Evolutionary conservation across 2,329 filamentous ascomycete genomes (phyloP).

Genomic region (Colletotrichum noveboracense): DNA sequence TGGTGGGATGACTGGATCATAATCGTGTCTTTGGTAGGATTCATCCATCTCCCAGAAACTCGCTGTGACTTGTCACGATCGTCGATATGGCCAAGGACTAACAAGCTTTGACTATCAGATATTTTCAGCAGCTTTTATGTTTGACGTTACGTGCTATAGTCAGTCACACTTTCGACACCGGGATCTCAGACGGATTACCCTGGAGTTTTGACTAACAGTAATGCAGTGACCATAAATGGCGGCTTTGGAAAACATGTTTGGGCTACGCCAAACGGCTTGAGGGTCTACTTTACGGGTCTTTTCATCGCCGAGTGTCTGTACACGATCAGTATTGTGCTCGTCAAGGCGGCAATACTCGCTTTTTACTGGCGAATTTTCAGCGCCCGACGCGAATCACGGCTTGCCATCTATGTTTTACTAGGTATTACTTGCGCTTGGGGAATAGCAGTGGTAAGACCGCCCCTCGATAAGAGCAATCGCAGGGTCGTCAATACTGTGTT

Average conservation of each 20-base stretch:
- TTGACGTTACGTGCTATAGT: constrained; percentile 23
- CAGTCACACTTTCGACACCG: background rate
- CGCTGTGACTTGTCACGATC: background rate
- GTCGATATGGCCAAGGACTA: background rate
- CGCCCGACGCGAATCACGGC: constrained; percentile 22
- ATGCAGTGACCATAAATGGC: constrained; percentile 24
- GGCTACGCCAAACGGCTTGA: constrained; percentile 25
- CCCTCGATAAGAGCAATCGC: background rate
- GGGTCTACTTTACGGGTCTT: constrained; percentile 13
- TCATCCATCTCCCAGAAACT: background rate
- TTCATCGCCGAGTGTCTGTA: constrained; percentile 28
- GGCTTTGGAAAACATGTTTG: constrained; percentile 27
- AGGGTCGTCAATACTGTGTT: accelerated
- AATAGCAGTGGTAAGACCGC: constrained; percentile 21
- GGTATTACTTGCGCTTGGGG: constrained; percentile 24
- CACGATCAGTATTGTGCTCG: constrained; percentile 20
- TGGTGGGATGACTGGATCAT: constrained; percentile 32
- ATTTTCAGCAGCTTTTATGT: constrained; percentile 19
- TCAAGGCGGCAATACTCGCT: constrained; percentile 28
- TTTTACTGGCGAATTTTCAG: constrained; percentile 31
- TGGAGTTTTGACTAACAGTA: background rate
- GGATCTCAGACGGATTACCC: accelerated
- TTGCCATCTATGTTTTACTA: constrained; percentile 23
- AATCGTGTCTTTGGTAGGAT: constrained; percentile 25
- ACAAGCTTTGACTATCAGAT: background rate